phyloP scores from a whole-genome alignment of 108 stramenopile species.

The Nannochloropsis salina region DNA sequence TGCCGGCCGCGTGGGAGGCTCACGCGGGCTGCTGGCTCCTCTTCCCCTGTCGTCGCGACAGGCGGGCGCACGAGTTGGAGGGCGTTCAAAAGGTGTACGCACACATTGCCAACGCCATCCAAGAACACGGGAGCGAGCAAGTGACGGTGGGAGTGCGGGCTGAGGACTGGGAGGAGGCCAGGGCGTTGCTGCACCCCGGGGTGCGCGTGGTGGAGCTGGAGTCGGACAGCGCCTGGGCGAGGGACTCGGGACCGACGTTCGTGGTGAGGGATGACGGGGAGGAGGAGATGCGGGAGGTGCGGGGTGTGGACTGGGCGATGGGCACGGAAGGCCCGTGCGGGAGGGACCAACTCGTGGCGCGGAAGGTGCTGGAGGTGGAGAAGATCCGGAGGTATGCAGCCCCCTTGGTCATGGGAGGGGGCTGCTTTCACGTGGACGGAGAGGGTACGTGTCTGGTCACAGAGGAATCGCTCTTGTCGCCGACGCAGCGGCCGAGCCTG shows the following conservation, averaged over 20 bases:
- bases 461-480: slow-evolving; percentile 64
- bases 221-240: slow-evolving; percentile 63
- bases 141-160: slow-evolving; percentile 30
- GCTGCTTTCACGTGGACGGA: slow-evolving; percentile 69
- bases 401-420: slow-evolving; percentile 58
- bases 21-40: slow-evolving; percentile 32
- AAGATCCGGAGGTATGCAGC: slow-evolving; percentile 25
- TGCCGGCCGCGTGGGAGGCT: slow-evolving; percentile 34
- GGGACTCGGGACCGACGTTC: slow-evolving; percentile 69
- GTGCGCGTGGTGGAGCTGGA: slow-evolving; percentile 24
- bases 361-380: slow-evolving; percentile 43
- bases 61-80: neutral
- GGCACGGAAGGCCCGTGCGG: slow-evolving; percentile 66
- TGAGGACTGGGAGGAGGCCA: neutral
- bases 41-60: slow-evolving; percentile 27
- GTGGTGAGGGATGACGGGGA: slow-evolving; percentile 33
- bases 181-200: neutral
- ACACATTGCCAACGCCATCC: slow-evolving; percentile 30
- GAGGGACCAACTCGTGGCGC: slow-evolving; percentile 56
- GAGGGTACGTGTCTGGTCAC: slow-evolving; percentile 68
- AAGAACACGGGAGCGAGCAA: slow-evolving; percentile 9
- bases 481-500: slow-evolving; percentile 62
- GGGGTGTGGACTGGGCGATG: slow-evolving; percentile 67
- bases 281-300: slow-evolving; percentile 32
- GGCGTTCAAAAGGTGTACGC: slow-evolving; percentile 29